Conservation (phyloP, 352 stramenopile genomes). For the Globisporangium camurandrum region DNA sequence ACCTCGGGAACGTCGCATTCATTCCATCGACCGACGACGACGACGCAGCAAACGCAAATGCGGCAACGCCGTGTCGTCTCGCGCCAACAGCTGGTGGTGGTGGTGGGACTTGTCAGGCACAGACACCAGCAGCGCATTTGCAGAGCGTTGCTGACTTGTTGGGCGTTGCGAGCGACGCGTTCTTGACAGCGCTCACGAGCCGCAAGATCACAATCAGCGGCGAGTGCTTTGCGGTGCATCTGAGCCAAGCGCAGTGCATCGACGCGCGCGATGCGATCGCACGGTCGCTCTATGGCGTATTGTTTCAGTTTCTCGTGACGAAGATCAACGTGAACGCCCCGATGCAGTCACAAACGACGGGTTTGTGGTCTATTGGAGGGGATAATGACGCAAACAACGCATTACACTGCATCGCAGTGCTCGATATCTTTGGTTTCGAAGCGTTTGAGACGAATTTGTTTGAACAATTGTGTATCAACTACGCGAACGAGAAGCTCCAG, state of each 20-base stretch:
- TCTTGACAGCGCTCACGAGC: conserved; percentile 47
- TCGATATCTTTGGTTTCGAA: conserved; percentile 91
- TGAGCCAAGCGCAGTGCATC: conserved; percentile 57
- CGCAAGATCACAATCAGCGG: conserved; percentile 66
- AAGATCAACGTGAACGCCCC: conserved; percentile 55
- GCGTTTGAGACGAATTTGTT: conserved; percentile 80
- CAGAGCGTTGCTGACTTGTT: conserved; percentile 34
- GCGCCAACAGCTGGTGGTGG: no score
- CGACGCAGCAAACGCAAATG: conserved; percentile 28
- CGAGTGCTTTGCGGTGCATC: conserved; percentile 57
- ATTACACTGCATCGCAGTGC: conserved; percentile 63
- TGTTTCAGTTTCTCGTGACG: conserved; percentile 82
- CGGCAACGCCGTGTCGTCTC: conserved; percentile 29
- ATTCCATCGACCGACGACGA: conserved; percentile 50
- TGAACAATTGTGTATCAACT: conserved; percentile 82
- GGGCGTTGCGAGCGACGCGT: conserved; percentile 30
- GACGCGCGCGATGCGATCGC: conserved; percentile 66
- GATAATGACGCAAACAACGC: no score
- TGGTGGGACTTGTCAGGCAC: no score
- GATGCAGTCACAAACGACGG: conserved; percentile 5
- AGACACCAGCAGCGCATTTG: conserved; percentile 36
- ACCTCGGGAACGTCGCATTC: conserved; percentile 80
- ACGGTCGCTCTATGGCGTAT: conserved; percentile 67
- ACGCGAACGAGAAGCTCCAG: conserved; percentile 75
- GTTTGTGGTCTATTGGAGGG: no score